Conservation (phyloP, 148 eudicot species). For the Chenopodium formosanum region DNA sequence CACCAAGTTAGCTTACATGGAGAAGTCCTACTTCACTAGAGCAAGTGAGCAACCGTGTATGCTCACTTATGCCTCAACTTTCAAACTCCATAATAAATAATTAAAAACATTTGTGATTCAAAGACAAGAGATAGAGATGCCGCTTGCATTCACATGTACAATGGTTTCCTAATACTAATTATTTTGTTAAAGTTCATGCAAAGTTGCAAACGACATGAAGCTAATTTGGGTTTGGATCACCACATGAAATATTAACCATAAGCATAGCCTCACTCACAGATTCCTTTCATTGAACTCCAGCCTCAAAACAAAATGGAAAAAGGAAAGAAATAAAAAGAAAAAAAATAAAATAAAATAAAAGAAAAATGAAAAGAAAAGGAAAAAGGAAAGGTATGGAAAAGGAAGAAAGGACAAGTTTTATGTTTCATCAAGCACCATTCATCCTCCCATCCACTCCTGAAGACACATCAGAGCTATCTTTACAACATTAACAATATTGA, state of each 20-base stretch:
- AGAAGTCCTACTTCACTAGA: background rate
- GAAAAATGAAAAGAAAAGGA: background rate
- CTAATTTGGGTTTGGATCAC: background rate
- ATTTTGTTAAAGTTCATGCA: background rate
- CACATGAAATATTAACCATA: background rate
- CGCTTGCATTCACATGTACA: background rate
- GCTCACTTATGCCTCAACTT: background rate
- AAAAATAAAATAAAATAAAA: background rate
- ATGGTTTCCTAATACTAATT: background rate
- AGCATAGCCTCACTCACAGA: background rate
- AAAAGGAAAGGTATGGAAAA: background rate
- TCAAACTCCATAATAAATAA: background rate
- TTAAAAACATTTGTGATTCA: background rate
- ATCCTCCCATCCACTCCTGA: background rate
- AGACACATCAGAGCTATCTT: conserved; percentile 5
- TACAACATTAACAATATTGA: background rate
- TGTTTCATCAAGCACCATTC: background rate
- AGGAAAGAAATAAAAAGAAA: background rate
- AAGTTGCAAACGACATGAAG: background rate
- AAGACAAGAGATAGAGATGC: background rate
- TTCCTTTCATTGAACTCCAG: background rate
- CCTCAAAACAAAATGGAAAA: background rate
- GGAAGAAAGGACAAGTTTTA: background rate
- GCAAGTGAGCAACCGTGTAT: background rate
- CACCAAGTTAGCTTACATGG: background rate